These are phyloP conservation scores for Antitrichia curtipendula DNA, from an alignment of 225 moss, liverwort and hornwort genomes.

Conservation along the genomic window DNA sequence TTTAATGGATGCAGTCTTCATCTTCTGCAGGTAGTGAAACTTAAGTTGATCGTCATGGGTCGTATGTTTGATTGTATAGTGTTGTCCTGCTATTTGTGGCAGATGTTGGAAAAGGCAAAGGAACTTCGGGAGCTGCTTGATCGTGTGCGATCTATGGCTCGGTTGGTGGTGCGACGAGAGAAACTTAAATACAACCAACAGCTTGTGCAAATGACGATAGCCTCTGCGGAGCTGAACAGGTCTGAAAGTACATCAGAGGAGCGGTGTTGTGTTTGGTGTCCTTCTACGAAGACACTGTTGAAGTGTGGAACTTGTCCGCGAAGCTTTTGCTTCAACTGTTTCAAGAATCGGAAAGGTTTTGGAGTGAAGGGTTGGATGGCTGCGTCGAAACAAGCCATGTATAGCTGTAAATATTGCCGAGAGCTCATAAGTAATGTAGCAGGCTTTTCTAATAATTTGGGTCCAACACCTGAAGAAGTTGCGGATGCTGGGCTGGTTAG, in stretches of 20 bases:
- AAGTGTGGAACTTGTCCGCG: constrained; percentile 44
- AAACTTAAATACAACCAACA: constrained; percentile 40
- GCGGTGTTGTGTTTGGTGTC: constrained; percentile 47
- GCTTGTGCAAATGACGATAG: constrained; percentile 25
- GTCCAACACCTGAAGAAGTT: background rate
- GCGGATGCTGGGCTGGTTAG: background rate
- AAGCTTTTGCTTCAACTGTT: constrained; percentile 64
- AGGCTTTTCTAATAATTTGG: background rate
- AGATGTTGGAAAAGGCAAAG: constrained; percentile 29
- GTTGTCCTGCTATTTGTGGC: background rate
- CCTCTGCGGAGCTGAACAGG: constrained; percentile 16
- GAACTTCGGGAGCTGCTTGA: constrained; percentile 39
- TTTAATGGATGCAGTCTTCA: background rate
- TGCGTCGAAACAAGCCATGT: constrained; percentile 30
- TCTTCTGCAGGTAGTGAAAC: background rate
- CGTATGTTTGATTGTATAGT: background rate
- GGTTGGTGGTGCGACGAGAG: constrained; percentile 47
- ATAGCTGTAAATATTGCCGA: constrained; percentile 47
- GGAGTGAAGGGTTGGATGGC: constrained; percentile 76
- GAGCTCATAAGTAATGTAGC: background rate
- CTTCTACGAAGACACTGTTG: constrained; percentile 33
- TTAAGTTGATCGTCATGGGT: background rate
- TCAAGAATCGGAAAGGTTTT: constrained; percentile 59
- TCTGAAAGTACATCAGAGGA: constrained; percentile 1
- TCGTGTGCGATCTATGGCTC: constrained; percentile 35